A percentile compares a stretch with the other conserved stretches of the same genome.
These are phyloP conservation scores for Fusarium drepaniforme DNA, from an alignment of 2,329 filamentous ascomycete species.

Conservation along the genomic window DNA sequence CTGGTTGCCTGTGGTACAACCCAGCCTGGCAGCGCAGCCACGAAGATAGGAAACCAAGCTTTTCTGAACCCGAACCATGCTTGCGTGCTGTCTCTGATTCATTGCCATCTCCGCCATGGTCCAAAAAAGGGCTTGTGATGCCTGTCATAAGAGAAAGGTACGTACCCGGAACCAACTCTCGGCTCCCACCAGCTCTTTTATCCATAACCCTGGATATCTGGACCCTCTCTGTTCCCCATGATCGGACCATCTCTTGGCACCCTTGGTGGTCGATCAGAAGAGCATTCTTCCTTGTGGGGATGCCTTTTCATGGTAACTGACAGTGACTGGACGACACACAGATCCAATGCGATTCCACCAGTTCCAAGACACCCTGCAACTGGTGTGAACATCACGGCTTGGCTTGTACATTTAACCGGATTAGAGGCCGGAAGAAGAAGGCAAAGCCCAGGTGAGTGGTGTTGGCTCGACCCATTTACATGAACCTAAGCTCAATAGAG, in stretches of 20 bases:
- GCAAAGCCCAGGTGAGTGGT: constrained; percentile 28
- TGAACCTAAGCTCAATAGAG: neutral
- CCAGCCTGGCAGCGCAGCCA: neutral
- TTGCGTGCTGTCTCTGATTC: neutral
- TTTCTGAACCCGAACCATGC: neutral
- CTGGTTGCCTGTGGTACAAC: constrained; percentile 4
- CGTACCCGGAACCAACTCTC: constrained; percentile 11
- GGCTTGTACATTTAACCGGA: constrained; percentile 41
- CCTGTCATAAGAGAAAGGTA: constrained; percentile 42
- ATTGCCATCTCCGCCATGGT: constrained; percentile 15
- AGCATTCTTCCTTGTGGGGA: neutral
- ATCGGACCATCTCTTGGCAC: constrained; percentile 16
- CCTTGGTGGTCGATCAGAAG: neutral
- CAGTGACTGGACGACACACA: neutral
- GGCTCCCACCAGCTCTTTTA: neutral
- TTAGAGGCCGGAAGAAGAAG: constrained; percentile 39
- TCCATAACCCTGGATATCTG: neutral
- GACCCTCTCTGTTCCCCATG: neutral
- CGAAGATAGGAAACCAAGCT: neutral
- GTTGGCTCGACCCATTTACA: neutral
- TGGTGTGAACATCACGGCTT: constrained; percentile 42
- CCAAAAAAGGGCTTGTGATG: constrained; percentile 39
- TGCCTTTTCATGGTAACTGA: constrained; percentile 8
- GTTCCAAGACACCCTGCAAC: constrained; percentile 25
- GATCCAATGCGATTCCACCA: constrained; percentile 40